These are phyloP conservation scores for Globisporangium nagaii DNA, from an alignment of 352 stramenopile species.

Conservation along the genomic window DNA sequence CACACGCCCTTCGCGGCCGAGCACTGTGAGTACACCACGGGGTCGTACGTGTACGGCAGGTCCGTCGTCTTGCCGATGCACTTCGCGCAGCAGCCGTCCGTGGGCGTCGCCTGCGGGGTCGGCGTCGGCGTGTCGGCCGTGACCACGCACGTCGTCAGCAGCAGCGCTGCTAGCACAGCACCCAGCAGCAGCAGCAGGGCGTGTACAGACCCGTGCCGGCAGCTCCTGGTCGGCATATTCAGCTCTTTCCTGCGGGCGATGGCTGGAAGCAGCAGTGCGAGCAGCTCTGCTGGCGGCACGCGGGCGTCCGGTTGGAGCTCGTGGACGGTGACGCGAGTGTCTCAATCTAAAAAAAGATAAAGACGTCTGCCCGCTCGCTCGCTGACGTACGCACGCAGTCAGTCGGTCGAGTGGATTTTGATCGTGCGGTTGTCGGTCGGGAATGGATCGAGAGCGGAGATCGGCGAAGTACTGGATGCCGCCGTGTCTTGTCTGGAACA, in stretches of 20 bases:
- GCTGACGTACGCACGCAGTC: not conserved
- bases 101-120: slow-evolving; percentile 15
- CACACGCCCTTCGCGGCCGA: slow-evolving; percentile 45
- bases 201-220: not conserved
- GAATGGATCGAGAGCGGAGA: no score
- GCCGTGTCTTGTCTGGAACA: not conserved
- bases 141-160: not conserved
- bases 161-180: no score
- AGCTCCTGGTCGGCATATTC: not conserved
- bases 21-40: slow-evolving; percentile 52
- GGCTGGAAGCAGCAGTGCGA: no score
- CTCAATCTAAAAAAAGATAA: not conserved
- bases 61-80: slow-evolving; percentile 68
- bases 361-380: not conserved
- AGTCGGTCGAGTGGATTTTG: not conserved
- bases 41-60: slow-evolving; percentile 60
- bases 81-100: slow-evolving; percentile 47
- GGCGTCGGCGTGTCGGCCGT: not conserved
- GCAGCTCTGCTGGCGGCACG: no score
- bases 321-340: not conserved
- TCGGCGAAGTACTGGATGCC: not conserved
- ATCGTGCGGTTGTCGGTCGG: not conserved
- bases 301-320: no score
- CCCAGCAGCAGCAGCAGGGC: not conserved
- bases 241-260: not conserved